Base-by-base conservation (phyloP, 2,329 filamentous ascomycete genomes). In the Gyromitra esculenta region DNA sequence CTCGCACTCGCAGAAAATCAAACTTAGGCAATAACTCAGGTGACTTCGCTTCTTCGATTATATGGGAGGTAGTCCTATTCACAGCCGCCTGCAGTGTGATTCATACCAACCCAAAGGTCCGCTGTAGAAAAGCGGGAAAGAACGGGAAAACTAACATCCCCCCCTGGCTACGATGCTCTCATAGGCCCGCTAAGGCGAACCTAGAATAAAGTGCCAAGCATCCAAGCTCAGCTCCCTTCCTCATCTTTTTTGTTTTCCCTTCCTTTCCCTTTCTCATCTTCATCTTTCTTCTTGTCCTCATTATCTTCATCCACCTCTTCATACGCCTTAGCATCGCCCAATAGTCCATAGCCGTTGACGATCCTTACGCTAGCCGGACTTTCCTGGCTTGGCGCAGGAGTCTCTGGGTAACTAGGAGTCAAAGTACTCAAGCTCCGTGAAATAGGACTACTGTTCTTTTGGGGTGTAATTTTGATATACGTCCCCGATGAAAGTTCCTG, bases 401-500 rank as follows among this genome's bases (percentile, higher is more conserved):
- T 66, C 37, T 75, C 75, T 15, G 64, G 65, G 18, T 60, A 75
- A 15, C 65, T 77, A 4, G 21, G 41, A 35, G 64, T 63, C 50
- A 60, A 15, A 54, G 64, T 77, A 48, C 64, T 66, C 59, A 64
- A 35, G 57, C 75, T 70, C 56, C 57, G 56, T 8, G 64, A 52
- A 35, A 70, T 59, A 60, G 71, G 71, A 35, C 59, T 70, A 43
- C 54, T 45, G 18, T 64, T 75, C 60, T 63, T 52, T 50, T 70
- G 71, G 39, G 70, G 75, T n/a, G 75, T 74, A 52, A 70, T 65
- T 59, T 66, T 77, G 35, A 75, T 56, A 39, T 60, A 70, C 54
- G 65, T 65, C 59, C 65, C 65, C 9, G 59, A 74, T 50, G 75
- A 70, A 65, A 75, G 66, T 66, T 77, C 75, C 71, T 77, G 70